Conservation (phyloP, 306 rosid genomes). For the Heteromeles arbutifolia region DNA sequence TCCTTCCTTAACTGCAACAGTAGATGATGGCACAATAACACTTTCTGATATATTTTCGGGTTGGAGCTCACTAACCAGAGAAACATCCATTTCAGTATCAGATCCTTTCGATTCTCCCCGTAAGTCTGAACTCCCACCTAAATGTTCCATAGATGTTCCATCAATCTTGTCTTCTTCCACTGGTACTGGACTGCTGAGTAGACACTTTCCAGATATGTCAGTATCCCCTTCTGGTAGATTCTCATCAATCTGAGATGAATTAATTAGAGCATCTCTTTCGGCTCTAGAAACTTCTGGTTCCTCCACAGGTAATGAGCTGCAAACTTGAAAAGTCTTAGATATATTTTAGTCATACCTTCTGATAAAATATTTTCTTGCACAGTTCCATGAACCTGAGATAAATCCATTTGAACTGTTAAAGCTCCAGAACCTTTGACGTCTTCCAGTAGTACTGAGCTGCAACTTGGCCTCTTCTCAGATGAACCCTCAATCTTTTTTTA, state of each 20-base stretch:
- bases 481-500: constrained; percentile 2
- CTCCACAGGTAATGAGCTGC: background rate
- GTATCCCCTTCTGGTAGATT: background rate
- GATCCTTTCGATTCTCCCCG: background rate
- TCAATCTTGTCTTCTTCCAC: background rate
- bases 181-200: background rate
- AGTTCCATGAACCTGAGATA: background rate
- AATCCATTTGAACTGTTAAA: constrained; percentile 12
- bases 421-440: constrained; percentile 3
- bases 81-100: constrained; percentile 6
- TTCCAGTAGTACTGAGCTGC: background rate
- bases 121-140: background rate
- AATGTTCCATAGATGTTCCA: background rate
- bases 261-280: background rate
- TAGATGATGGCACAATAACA: background rate
- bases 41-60: background rate
- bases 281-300: background rate
- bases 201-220: background rate
- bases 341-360: background rate
- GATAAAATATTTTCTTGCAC: constrained; percentile 8
- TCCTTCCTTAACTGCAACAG: constrained; percentile 4
- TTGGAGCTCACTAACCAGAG: background rate
- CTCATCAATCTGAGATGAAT: background rate
- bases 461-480: background rate
- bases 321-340: background rate